These are phyloP conservation scores for Phaeolepiota aurea DNA, from an alignment of 768 basidiomycete species.

Conservation along the genomic window DNA sequence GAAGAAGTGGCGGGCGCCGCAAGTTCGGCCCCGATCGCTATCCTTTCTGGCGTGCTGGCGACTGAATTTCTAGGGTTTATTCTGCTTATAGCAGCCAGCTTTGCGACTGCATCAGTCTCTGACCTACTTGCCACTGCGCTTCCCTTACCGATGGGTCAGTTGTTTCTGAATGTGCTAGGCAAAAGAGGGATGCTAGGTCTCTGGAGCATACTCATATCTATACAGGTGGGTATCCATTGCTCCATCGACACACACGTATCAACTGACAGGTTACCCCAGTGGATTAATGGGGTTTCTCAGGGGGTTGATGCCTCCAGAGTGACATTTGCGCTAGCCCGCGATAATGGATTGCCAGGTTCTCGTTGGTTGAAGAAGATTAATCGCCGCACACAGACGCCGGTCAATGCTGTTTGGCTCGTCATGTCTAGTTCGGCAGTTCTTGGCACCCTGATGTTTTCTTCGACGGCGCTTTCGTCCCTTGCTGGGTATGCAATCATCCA, in stretches of 20 bases:
- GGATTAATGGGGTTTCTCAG: slow-evolving; percentile 56
- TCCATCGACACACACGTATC: not conserved
- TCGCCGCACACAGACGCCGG: slow-evolving; percentile 20
- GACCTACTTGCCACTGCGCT: slow-evolving; percentile 35
- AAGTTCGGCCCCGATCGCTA: slow-evolving; percentile 49
- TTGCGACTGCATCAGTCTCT: slow-evolving; percentile 40
- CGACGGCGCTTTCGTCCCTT: slow-evolving; percentile 20
- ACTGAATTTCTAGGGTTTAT: slow-evolving; percentile 50
- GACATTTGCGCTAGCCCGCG: slow-evolving; percentile 51
- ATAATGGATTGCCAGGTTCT: slow-evolving; percentile 28
- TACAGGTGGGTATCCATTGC: slow-evolving; percentile 5
- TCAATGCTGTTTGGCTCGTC: slow-evolving; percentile 34
- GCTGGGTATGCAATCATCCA: slow-evolving; percentile 18
- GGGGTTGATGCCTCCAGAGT: slow-evolving; percentile 60
- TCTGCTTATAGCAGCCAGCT: slow-evolving; percentile 45
- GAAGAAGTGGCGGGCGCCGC: slow-evolving; percentile 53
- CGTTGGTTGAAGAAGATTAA: slow-evolving; percentile 26
- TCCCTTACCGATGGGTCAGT: slow-evolving; percentile 53
- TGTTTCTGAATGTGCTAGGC: slow-evolving; percentile 47
- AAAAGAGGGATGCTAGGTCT: slow-evolving; percentile 53
- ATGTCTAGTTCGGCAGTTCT: slow-evolving; percentile 19
- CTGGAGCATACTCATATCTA: slow-evolving; percentile 51
- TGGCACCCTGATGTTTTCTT: slow-evolving; percentile 23
- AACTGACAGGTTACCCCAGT: too few relatives aligned
- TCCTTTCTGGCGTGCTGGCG: slow-evolving; percentile 41